Evolutionary conservation across 176 grass and related monocot species (phyloP).

Genomic region (Poa pratensis): DNA sequence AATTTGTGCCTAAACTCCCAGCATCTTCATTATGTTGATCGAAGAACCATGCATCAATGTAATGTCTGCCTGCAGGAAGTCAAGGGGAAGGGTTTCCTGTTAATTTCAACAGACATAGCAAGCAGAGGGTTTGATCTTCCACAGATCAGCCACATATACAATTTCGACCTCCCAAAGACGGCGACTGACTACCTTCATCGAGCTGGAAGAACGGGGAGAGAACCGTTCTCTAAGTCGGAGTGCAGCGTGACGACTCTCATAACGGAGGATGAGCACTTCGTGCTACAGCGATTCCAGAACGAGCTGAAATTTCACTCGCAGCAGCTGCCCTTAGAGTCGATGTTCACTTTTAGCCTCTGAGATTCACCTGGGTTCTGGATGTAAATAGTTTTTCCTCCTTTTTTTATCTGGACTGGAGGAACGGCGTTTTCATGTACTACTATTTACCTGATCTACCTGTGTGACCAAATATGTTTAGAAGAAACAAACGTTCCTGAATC

Average conservation of each 20-base stretch:
- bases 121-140: constrained; percentile 92
- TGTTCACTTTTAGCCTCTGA: constrained; percentile 34
- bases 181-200: constrained; percentile 77
- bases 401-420: not conserved
- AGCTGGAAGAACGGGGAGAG: constrained; percentile 75
- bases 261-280: constrained; percentile 68
- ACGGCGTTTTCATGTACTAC: not conserved
- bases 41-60: not conserved
- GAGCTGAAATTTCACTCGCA: constrained; percentile 76
- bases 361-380: not conserved
- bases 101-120: constrained; percentile 83
- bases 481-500: not conserved
- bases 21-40: not conserved
- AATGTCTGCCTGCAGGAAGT: constrained; percentile 59
- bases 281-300: constrained; percentile 77
- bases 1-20: not conserved
- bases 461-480: not conserved
- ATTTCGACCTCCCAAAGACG: constrained; percentile 86
- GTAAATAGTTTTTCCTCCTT: constrained; percentile 1
- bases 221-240: constrained; percentile 68
- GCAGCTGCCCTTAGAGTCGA: constrained; percentile 48
- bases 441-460: not conserved
- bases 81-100: constrained; percentile 65
- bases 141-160: constrained; percentile 91
- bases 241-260: constrained; percentile 79